Percentiles rank a stretch among this genome's conserved stretches.
These are phyloP conservation scores for Adansonia rubrostipa DNA, from an alignment of 441 rosid species.

Conservation along the genomic window DNA sequence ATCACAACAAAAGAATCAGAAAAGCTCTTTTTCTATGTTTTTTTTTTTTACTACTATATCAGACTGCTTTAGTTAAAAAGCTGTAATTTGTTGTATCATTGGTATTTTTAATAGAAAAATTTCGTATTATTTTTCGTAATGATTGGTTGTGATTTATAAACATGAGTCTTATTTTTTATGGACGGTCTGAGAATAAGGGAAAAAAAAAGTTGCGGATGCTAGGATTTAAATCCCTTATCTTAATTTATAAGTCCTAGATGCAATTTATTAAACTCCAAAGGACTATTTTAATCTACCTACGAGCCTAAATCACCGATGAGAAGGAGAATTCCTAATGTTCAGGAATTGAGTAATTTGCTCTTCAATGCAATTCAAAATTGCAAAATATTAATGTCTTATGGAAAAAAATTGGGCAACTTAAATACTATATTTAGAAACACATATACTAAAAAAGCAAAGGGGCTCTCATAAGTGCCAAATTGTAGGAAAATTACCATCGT, in stretches of 20 bases:
- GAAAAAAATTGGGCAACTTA: too few species aligned
- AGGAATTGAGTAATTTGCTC: neutral
- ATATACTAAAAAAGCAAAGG: too few species aligned
- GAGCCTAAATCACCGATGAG: neutral
- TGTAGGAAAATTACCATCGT: slow-evolving; percentile 61
- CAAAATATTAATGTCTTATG: neutral
- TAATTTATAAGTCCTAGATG: neutral
- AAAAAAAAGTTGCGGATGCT: neutral
- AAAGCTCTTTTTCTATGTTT: too few species aligned
- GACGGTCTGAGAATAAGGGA: neutral
- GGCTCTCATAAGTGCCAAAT: slow-evolving; percentile 4
- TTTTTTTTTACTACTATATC: too few species aligned
- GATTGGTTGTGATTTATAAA: neutral
- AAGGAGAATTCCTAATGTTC: neutral
- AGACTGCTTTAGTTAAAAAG: too few species aligned
- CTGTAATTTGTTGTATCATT: too few species aligned
- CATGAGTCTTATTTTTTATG: neutral
- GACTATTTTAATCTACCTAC: neutral
- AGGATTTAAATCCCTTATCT: too few species aligned
- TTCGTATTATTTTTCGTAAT: too few species aligned
- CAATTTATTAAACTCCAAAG: neutral
- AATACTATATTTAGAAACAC: too few species aligned
- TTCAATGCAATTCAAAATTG: neutral
- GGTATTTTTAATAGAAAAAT: too few species aligned
- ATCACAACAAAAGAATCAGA: too few species aligned